A percentile compares a stretch with the other conserved stretches of the same genome.
These are phyloP conservation scores for Cryptomeria japonica DNA, from an alignment of 75 land plant genomes.

Conservation along the genomic window DNA sequence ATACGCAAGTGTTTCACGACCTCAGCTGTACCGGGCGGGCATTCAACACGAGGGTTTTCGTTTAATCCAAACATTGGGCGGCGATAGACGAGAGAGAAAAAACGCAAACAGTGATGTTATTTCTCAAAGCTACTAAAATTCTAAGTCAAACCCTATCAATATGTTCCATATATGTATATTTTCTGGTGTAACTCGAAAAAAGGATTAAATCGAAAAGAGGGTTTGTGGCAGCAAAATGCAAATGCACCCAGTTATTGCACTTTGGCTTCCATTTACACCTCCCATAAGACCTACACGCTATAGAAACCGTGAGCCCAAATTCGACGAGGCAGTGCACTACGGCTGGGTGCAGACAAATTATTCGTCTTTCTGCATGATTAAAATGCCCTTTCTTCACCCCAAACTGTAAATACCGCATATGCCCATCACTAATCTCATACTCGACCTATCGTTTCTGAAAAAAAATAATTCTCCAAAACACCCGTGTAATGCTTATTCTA, in stretches of 20 bases:
- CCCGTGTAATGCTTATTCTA: neutral
- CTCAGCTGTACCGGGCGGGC: no score
- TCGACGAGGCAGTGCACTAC: neutral
- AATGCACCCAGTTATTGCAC: neutral
- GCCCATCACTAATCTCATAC: neutral
- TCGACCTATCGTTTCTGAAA: neutral
- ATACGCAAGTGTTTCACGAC: no score
- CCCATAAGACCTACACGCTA: neutral
- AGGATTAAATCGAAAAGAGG: neutral
- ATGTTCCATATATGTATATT: neutral
- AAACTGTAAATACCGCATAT: neutral
- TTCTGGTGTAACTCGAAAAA: neutral
- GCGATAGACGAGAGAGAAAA: neutral
- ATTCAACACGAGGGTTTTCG: no score
- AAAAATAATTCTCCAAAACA: neutral
- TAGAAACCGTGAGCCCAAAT: no score
- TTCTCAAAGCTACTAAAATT: neutral
- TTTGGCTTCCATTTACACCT: neutral
- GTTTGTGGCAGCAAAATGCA: neutral
- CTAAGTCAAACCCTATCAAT: neutral
- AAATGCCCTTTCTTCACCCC: neutral
- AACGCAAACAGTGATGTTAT: neutral
- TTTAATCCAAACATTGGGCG: neutral
- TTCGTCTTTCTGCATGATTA: neutral
- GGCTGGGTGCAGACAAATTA: no score